Evolutionary conservation across 2,329 filamentous ascomycete genomes (phyloP), one percentile per base, ranked within the genome.

Genomic region (Periconia digitata): DNA sequence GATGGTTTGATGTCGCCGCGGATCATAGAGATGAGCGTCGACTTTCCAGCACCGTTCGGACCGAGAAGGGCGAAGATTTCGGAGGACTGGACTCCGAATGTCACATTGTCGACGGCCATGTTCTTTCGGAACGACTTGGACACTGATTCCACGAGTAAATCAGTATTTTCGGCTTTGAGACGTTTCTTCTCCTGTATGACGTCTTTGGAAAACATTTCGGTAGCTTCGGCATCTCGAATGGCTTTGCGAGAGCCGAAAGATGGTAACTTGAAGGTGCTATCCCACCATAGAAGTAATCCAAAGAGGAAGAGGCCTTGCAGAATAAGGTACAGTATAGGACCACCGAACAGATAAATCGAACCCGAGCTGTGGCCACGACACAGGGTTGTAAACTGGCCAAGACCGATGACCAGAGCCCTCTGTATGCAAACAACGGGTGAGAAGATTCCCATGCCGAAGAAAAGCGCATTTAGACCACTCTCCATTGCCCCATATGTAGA

Each of bases 1-100:
- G 82, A 84, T 0, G 91, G 90, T 43, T 85, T 84, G 23, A 92
- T 80, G 62, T 96, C 92, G n/a, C 92, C 92, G 53, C 92, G 84
- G 56, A 97, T 90, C 38, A 96, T 77, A 1, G 86, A 90, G 59
- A 96, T 95, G 0, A 88, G 95, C 0, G 91, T 95, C 0, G 86
- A 90, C 63, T 96, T 96, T 48, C 92, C 92, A 1, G 92, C 92
- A 20, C 92, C 91, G 64, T 96, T 96, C 15, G 92, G 91, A 0
- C 92, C 92, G 1, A 97, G 80, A 0, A 96, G 79, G 0, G 91
- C 91, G 71, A 95, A 96, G 1, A 95, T 88, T 66, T 96, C 87
- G 41, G 89, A 87, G 41, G 83, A 83, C 15, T 82, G 81, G 24
- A 96, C 86, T n/a, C 87, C 86, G 61, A 96, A 96, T 0, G 87